Percentiles rank a stretch among this genome's conserved stretches.
Evolutionary conservation across 2,329 filamentous ascomycete species (phyloP).

Genomic region (Dothistroma pini): DNA sequence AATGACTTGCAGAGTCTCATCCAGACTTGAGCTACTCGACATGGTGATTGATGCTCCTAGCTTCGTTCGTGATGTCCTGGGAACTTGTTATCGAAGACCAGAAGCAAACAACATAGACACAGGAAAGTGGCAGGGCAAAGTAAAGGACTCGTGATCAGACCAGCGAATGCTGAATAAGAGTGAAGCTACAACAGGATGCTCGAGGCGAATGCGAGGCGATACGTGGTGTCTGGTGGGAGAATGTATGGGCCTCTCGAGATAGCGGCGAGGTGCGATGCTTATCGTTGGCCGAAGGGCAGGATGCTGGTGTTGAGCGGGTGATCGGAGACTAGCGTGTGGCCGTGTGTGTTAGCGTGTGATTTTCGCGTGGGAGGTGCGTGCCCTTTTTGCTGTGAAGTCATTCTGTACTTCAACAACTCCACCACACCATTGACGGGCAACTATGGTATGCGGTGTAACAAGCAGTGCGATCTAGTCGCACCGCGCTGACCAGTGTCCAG

Average conservation of each 20-base stretch:
- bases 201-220: neutral
- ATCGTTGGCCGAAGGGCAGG: neutral
- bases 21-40: slow-evolving; percentile 11
- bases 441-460: slow-evolving; percentile 13
- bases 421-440: slow-evolving; percentile 3
- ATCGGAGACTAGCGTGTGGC: neutral
- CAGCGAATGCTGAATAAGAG: neutral
- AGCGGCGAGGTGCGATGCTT: slow-evolving; percentile 4
- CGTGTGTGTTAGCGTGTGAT: neutral
- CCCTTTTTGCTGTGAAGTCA: neutral
- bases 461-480: neutral
- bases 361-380: neutral
- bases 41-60: neutral
- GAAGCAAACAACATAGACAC: neutral
- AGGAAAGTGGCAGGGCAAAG: slow-evolving; percentile 2
- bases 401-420: neutral
- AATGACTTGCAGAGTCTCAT: slow-evolving; percentile 49
- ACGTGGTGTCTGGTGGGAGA: neutral
- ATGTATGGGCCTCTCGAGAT: neutral
- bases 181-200: neutral
- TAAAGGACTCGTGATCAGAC: neutral
- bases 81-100: slow-evolving; percentile 3
- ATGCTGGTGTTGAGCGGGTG: neutral
- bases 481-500: slow-evolving; percentile 35
- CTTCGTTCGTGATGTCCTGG: neutral